These are phyloP conservation scores for Rhizodiscina lignyota DNA, from an alignment of 495 filamentous ascomycete species.

Conservation along the genomic window DNA sequence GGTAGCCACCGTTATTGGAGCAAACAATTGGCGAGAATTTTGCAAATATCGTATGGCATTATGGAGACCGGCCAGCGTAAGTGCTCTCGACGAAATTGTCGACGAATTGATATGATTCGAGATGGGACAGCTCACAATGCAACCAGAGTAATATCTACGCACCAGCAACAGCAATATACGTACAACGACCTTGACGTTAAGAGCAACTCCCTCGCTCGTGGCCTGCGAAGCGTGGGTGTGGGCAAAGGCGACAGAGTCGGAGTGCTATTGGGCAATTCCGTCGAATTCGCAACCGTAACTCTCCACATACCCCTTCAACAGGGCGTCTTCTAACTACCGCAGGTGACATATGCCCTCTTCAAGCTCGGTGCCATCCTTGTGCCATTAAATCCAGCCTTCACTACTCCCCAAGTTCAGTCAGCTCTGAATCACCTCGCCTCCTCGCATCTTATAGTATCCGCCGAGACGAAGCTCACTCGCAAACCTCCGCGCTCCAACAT, in stretches of 20 bases:
- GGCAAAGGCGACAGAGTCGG: conserved; percentile 73
- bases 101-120: conserved; percentile 1
- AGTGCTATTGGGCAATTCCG: conserved; percentile 69
- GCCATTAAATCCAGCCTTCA: conserved; percentile 88
- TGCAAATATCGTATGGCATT: conserved; percentile 42
- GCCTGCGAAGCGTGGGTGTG: conserved; percentile 57
- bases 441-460: conserved; percentile 63
- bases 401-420: conserved; percentile 54
- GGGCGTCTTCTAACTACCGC: conserved; percentile 1
- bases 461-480: conserved; percentile 71
- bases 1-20: conserved; percentile 53
- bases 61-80: conserved; percentile 64
- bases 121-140: neutral
- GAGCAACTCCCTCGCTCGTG: conserved; percentile 64
- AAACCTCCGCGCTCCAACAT: conserved; percentile 68
- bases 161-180: conserved; percentile 46
- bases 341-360: conserved; percentile 73
- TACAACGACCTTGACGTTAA: conserved; percentile 58
- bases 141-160: conserved; percentile 44
- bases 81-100: conserved; percentile 20
- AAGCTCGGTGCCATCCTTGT: conserved; percentile 85
- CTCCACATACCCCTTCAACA: neutral
- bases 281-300: conserved; percentile 60
- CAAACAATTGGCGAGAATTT: conserved; percentile 76
- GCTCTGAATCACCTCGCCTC: conserved; percentile 63